These are phyloP conservation scores for Pseudoneurospora amorphoporcata DNA, from an alignment of 495 filamentous ascomycete genomes.

Conservation along the genomic window DNA sequence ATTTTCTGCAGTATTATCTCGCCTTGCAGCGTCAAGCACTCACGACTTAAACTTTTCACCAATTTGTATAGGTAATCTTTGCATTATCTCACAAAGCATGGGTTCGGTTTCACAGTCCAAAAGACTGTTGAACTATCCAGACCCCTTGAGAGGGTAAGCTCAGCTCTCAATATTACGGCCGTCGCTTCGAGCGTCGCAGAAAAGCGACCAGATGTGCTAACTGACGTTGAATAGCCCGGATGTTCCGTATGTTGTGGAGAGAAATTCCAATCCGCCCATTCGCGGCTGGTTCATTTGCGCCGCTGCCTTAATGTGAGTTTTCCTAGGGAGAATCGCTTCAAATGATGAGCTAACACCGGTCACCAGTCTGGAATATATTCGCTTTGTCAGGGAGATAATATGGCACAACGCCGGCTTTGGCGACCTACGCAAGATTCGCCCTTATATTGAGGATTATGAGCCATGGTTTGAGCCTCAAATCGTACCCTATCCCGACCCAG, in stretches of 20 bases:
- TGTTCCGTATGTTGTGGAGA: conserved; percentile 18
- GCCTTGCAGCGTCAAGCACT: neutral
- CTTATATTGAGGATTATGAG: conserved; percentile 48
- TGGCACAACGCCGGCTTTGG: conserved; percentile 69
- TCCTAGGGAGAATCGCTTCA: neutral
- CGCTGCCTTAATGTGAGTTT: conserved; percentile 17
- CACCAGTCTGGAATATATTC: conserved; percentile 24
- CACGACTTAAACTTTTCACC: neutral
- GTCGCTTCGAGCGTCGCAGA: neutral
- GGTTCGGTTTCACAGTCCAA: conserved; percentile 1
- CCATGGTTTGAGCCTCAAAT: conserved; percentile 72
- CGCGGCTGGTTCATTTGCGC: conserved; percentile 15
- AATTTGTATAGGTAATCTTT: neutral
- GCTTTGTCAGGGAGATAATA: conserved; percentile 17
- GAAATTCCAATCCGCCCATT: conserved; percentile 16
- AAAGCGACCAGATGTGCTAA: neutral
- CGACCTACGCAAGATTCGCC: conserved; percentile 42
- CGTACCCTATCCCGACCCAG: conserved; percentile 37
- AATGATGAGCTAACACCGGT: neutral
- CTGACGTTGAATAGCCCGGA: conserved; percentile 12
- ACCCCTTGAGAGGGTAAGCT: conserved; percentile 13
- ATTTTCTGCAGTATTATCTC: neutral
- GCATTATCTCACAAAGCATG: conserved; percentile 1
- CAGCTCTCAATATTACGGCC: neutral
- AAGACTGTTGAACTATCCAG: conserved; percentile 11